These are phyloP conservation scores for Barnettozyma vustinii DNA, from an alignment of 805 yeast genomes.

Conservation along the genomic window DNA sequence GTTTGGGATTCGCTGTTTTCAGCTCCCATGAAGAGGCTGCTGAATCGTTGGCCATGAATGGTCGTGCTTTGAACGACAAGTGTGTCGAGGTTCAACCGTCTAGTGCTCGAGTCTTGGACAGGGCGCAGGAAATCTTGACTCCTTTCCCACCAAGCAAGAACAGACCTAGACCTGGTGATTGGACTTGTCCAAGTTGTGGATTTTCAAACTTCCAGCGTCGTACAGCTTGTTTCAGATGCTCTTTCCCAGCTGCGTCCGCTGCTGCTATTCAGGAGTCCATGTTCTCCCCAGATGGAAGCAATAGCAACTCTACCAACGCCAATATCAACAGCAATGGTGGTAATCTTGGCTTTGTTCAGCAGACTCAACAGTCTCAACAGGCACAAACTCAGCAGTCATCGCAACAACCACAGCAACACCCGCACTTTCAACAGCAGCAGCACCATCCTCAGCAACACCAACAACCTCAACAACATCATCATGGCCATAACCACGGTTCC, in stretches of 20 bases:
- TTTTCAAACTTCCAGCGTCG: slow-evolving; percentile 92
- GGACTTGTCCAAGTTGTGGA: slow-evolving; percentile 97
- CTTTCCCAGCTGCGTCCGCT: slow-evolving; percentile 77
- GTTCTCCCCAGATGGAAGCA: slow-evolving; percentile 23
- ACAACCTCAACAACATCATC: slow-evolving; percentile 2
- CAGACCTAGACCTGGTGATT: slow-evolving; percentile 93
- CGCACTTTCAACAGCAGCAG: slow-evolving; percentile 10
- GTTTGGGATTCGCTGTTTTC: slow-evolving; percentile 82
- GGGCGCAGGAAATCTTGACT: slow-evolving; percentile 73
- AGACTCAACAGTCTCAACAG: slow-evolving; percentile 7
- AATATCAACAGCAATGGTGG: background rate
- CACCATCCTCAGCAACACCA: slow-evolving; percentile 7
- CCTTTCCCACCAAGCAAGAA: slow-evolving; percentile 84
- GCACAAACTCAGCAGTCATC: slow-evolving; percentile 10
- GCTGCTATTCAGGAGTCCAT: slow-evolving; percentile 63
- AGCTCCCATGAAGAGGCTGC: slow-evolving; percentile 81
- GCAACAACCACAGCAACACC: slow-evolving; percentile 14
- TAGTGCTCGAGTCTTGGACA: slow-evolving; percentile 67
- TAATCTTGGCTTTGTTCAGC: background rate
- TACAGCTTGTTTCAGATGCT: slow-evolving; percentile 89
- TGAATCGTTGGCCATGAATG: slow-evolving; percentile 74
- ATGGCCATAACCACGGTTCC: slow-evolving; percentile 4
- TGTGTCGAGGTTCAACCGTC: slow-evolving; percentile 86
- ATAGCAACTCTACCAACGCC: background rate
- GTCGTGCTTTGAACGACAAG: slow-evolving; percentile 66